Base-by-base conservation (phyloP, 768 basidiomycete species). In the Panaeolus papilionaceus region DNA sequence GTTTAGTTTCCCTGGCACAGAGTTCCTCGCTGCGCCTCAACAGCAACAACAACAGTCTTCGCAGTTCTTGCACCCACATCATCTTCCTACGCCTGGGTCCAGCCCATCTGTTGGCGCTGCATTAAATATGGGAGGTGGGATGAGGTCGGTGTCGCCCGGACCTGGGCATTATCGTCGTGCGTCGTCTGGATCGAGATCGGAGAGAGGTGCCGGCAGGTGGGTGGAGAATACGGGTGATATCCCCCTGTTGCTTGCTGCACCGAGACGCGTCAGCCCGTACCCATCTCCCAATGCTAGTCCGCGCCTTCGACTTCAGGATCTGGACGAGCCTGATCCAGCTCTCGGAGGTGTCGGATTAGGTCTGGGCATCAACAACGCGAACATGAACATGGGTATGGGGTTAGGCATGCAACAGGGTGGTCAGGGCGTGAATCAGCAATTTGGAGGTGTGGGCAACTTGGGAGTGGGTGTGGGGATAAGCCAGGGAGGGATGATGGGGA, bases 201-300 rank as follows among this genome's bases (percentile, higher is more conserved):
- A 81, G 67, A 80, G 83, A 33, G 82, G 83, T 16, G 77, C 78
- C 9, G 78, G 75, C 54, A 68, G 75, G 16, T 81, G 76, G 74
- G 73, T 73, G 18, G 68, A 69, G 0, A 64, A 64, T 20, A 71
- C 67, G 63, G 63, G 51, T 42, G 64, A 69, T 14, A 47, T 69
- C 5, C 42, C 38, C 14, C 28, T 51, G 4, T 44, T 61, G 28
- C 38, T 45, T 10, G 66, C 69, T 38, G 63, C 70, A 11, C 62
- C 62, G n/a, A 44, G 72, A 18, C 62, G 89, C 2, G 77, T 86
- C 2, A 88, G 83, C 62, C 92, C 89, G 3, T 93, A 90, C 74
- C 91, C 91, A 0, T 87, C 85, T 54, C 91, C 91, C 18, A 87
- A 87, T 42, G 89, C 89, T 4, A 88, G 86, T 64, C 91, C 91